Base-by-base conservation (phyloP, 2,329 filamentous ascomycete genomes). In the Ascocoryne sarcoides region DNA sequence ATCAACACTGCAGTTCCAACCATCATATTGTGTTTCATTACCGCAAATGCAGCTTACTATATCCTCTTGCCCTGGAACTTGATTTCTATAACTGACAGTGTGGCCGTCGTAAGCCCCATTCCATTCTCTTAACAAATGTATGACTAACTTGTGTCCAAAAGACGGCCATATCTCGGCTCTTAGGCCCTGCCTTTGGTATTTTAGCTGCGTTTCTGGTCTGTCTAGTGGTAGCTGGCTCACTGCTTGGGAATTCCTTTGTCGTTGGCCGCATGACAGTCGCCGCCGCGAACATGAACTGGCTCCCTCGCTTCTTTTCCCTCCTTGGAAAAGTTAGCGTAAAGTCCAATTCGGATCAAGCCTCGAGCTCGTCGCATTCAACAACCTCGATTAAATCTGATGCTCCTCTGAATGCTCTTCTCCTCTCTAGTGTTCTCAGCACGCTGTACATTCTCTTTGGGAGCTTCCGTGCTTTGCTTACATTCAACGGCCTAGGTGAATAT, bases 181-280 rank as follows among this genome's bases (percentile, higher is more conserved):
- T 80, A 1, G 76, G 76, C 2, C 64, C 61, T 0, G 65, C 58
- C 0, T 70, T 71, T 36, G 76, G 75, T 3, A 65, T 76, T 29
- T 46, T 70, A 0, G 67, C 75, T 2, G 75, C 76, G 1, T 49
- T 71, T 0, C 56, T 80, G 1, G 73, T 81, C 30, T 77, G 73
- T 45, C 57, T 79, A 0, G 76, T 79, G 0, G 75, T 79, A 4
- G 74, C 73, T 0, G 76, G 76, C 2, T 77, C 76, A 1, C 62
- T 81, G 0, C 69, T 78, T 0, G 73, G 75, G 17, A 81, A 79
- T 53, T 75, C 75, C 0, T 80, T 81, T 47, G 70, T 79, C 0
- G 71, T 72, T 0, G 72, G 75, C 7, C 70, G 76, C 19, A 76
- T 81, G 66, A 69, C 73, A 0, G 71, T 79, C 3, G 71, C 75